Conservation (phyloP, 2,329 filamentous ascomycete species). For the Aspergillus tubingensis region DNA sequence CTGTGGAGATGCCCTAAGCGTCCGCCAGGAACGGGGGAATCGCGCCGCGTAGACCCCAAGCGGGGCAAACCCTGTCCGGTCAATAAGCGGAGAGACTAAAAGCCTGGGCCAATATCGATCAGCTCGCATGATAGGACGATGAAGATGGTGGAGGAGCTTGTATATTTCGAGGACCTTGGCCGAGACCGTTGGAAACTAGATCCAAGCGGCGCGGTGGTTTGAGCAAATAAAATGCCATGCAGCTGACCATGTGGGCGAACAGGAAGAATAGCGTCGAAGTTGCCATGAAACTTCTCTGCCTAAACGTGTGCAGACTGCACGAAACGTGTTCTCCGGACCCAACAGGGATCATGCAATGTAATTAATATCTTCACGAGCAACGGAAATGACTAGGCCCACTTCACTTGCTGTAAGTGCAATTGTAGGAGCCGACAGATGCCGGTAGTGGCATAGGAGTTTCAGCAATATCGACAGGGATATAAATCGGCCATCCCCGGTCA, state of each 20-base stretch:
- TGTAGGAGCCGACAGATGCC: neutral
- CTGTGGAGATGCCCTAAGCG: neutral
- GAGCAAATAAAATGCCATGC: neutral
- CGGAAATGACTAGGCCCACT: neutral
- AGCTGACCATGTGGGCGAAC: neutral
- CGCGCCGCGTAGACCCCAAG: neutral
- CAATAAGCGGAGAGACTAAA: neutral
- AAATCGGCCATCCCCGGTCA: constrained; percentile 1
- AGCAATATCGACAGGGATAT: neutral
- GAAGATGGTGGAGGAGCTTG: neutral
- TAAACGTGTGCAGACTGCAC: neutral
- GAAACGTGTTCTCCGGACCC: neutral
- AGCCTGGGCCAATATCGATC: neutral
- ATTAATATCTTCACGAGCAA: neutral
- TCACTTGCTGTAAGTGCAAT: neutral
- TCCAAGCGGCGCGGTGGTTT: neutral
- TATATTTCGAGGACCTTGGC: neutral
- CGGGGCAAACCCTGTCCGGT: neutral
- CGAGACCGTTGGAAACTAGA: neutral
- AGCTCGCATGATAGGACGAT: neutral
- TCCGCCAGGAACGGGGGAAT: neutral
- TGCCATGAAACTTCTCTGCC: neutral
- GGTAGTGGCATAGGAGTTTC: neutral
- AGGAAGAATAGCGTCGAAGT: neutral
- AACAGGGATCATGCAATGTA: neutral